phyloP scores from a whole-genome alignment of 2,329 filamentous ascomycete genomes.

The Tolypocladium cylindrosporum region DNA sequence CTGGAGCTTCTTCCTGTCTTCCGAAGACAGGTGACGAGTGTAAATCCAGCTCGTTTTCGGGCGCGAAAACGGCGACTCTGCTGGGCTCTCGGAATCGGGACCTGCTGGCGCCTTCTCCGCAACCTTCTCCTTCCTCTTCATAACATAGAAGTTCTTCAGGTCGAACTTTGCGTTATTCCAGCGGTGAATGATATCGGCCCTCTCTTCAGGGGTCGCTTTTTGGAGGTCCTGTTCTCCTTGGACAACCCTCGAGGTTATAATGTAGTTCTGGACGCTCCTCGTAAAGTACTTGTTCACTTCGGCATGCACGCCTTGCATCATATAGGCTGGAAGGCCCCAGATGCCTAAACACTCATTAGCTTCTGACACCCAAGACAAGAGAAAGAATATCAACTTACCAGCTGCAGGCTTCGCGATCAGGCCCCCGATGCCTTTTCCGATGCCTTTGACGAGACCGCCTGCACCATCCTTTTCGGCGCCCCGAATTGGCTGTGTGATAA shows the following conservation, averaged over 20 bases:
- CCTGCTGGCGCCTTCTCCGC: conserved; percentile 20
- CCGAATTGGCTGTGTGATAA: conserved; percentile 67
- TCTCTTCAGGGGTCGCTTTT: conserved; percentile 45
- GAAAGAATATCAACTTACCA: conserved; percentile 36
- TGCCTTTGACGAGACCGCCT: conserved; percentile 61
- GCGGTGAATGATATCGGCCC: conserved; percentile 49
- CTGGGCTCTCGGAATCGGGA: conserved; percentile 3
- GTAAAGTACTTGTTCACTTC: conserved; percentile 64
- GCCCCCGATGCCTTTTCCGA: conserved; percentile 77
- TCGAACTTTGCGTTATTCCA: conserved; percentile 55
- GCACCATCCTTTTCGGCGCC: conserved; percentile 40
- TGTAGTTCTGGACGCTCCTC: conserved; percentile 66
- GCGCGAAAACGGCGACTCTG: conserved; percentile 13
- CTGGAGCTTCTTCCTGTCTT: conserved; percentile 41
- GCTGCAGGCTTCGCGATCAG: conserved; percentile 74
- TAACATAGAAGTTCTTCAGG: conserved; percentile 48
- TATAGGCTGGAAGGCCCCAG: conserved; percentile 68
- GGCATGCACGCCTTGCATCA: conserved; percentile 73
- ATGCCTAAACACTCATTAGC: conserved; percentile 30
- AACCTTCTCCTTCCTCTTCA: conserved; percentile 35
- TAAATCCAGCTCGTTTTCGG: conserved; percentile 37
- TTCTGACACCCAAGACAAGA: background rate
- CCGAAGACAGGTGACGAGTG: conserved; percentile 35
- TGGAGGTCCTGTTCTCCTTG: conserved; percentile 63
- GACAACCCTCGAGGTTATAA: conserved; percentile 64